Conservation (phyloP, 148 eudicot genomes). For the Rheum nobile region DNA sequence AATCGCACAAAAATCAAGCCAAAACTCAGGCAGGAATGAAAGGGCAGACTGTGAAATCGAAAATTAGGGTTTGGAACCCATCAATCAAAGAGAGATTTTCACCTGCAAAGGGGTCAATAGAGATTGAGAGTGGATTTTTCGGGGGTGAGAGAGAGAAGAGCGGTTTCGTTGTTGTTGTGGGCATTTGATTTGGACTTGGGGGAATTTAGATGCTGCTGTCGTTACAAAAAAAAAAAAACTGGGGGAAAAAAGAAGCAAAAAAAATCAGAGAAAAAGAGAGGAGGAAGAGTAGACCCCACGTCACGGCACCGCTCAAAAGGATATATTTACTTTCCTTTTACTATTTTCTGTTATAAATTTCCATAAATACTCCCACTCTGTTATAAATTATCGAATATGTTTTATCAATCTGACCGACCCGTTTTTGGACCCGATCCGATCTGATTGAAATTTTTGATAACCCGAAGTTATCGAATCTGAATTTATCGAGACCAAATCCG, state of each 20-base stretch:
- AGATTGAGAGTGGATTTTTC: constrained; percentile 8
- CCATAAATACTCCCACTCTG: background rate
- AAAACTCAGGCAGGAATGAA: background rate
- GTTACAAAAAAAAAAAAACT: background rate
- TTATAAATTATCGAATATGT: background rate
- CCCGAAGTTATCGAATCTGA: no score
- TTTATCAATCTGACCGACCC: no score
- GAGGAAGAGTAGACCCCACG: constrained; percentile 22
- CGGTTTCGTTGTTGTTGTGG: constrained; percentile 15
- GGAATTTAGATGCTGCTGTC: constrained; percentile 1
- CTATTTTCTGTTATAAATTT: background rate
- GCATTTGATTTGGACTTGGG: constrained; percentile 4
- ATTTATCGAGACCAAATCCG: no score
- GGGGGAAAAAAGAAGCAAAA: background rate
- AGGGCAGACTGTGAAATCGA: background rate
- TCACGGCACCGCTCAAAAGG: constrained; percentile 2
- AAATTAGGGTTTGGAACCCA: background rate
- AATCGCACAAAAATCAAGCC: background rate
- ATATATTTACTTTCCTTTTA: background rate
- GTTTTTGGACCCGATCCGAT: no score
- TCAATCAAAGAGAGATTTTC: background rate
- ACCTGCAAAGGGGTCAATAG: constrained; percentile 8
- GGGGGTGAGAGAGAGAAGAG: constrained; percentile 20
- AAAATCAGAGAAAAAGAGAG: constrained; percentile 10
- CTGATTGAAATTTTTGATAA: no score